These are phyloP conservation scores for Rhodotorula sp. DNA, from an alignment of 1,284 basidiomycete species.

Conservation along the genomic window DNA sequence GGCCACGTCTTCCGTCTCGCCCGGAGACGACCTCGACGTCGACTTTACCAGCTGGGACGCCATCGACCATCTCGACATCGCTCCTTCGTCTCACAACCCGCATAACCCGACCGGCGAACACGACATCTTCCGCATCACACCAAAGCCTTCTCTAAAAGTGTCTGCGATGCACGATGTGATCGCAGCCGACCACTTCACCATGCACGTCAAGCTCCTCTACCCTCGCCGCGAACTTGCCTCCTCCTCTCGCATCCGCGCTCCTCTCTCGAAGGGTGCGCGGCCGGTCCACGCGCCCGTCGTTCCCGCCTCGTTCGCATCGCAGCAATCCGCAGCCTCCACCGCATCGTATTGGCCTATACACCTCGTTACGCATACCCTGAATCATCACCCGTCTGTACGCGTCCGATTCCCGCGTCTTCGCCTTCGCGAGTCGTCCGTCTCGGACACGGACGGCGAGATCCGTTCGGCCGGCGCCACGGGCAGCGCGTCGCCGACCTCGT, in stretches of 20 bases:
- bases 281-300: neutral
- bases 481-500: slow-evolving; percentile 8
- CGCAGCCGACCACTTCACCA: slow-evolving; percentile 34
- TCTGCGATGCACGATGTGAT: slow-evolving; percentile 19
- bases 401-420: slow-evolving; percentile 25
- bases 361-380: slow-evolving; percentile 12
- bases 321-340: neutral
- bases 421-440: slow-evolving; percentile 21
- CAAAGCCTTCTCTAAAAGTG: slow-evolving; percentile 13
- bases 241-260: neutral
- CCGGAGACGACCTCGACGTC: neutral
- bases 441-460: slow-evolving; percentile 8
- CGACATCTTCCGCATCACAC: slow-evolving; percentile 11
- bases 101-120: neutral
- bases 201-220: slow-evolving; percentile 14
- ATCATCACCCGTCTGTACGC: slow-evolving; percentile 23
- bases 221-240: too few relatives aligned
- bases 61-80: neutral
- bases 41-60: neutral
- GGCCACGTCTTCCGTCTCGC: neutral
- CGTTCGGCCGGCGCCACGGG: neutral
- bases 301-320: slow-evolving; percentile 1
- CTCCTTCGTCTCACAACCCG: neutral
- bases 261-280: neutral
- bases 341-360: neutral